Percentiles rank a stretch among this genome's conserved stretches.
These are phyloP conservation scores for Trapa bicornis DNA, from an alignment of 345 rosid species.

Conservation along the genomic window DNA sequence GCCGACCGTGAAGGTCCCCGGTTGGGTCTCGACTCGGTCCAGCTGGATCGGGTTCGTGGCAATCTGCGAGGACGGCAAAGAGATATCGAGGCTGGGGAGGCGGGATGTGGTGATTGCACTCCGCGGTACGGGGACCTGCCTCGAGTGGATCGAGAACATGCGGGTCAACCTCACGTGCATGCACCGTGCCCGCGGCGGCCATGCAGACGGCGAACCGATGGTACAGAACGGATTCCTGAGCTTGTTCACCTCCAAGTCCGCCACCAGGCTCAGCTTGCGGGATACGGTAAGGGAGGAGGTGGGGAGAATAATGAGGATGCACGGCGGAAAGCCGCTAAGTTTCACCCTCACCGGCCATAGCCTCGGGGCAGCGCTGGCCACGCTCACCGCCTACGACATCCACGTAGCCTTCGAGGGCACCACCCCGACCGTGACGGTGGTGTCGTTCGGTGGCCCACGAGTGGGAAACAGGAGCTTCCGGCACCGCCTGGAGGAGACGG, in stretches of 20 bases:
- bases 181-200: background rate
- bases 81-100: conserved; percentile 16
- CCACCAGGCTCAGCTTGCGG: conserved; percentile 1
- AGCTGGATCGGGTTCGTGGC: conserved; percentile 18
- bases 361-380: conserved; percentile 57
- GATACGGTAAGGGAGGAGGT: conserved; percentile 11
- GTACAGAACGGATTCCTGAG: conserved; percentile 13
- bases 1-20: background rate
- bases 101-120: conserved; percentile 14
- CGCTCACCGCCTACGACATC: conserved; percentile 41
- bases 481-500: conserved; percentile 29
- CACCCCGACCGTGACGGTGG: conserved; percentile 38
- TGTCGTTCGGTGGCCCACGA: conserved; percentile 63
- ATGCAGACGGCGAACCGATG: background rate
- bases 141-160: conserved; percentile 16
- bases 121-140: conserved; percentile 14
- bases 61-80: conserved; percentile 7
- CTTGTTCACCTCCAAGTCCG: conserved; percentile 10
- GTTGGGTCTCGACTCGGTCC: conserved; percentile 6
- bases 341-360: conserved; percentile 59
- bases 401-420: conserved; percentile 18
- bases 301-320: conserved; percentile 3
- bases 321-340: conserved; percentile 10
- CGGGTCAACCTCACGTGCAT: conserved; percentile 5
- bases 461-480: conserved; percentile 49